Conservation (phyloP, 2,329 filamentous ascomycete species). For the Ceratocystis variospora region DNA sequence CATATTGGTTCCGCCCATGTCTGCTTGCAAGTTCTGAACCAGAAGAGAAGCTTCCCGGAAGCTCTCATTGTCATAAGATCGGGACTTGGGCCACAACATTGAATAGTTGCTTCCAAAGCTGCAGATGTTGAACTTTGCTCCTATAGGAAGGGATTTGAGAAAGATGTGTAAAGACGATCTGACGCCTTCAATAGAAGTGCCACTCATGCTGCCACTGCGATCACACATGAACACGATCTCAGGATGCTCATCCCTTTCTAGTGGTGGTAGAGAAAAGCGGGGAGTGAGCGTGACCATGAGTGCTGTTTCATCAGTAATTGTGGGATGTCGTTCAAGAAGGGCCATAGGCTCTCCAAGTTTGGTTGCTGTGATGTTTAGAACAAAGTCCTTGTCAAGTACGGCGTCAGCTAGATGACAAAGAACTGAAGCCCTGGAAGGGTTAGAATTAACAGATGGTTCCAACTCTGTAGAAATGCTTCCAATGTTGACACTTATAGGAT, state of each 20-base stretch:
- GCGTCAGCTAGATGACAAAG: slow-evolving; percentile 44
- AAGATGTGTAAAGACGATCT: slow-evolving; percentile 46
- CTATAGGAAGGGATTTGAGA: slow-evolving; percentile 49
- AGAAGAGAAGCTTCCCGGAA: slow-evolving; percentile 33
- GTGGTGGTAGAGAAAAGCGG: slow-evolving; percentile 48
- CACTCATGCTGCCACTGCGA: slow-evolving; percentile 51
- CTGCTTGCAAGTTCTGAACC: slow-evolving; percentile 30
- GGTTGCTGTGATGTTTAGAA: slow-evolving; percentile 49
- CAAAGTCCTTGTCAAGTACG: slow-evolving; percentile 52
- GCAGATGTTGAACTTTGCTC: slow-evolving; percentile 56
- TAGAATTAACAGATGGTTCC: neutral
- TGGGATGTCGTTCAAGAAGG: slow-evolving; percentile 51
- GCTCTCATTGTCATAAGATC: slow-evolving; percentile 32
- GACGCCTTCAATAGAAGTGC: slow-evolving; percentile 38
- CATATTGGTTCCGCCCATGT: slow-evolving; percentile 44
- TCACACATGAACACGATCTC: slow-evolving; percentile 64
- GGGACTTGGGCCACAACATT: slow-evolving; percentile 36
- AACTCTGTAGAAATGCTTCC: slow-evolving; percentile 38
- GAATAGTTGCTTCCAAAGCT: slow-evolving; percentile 42
- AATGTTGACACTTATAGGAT: slow-evolving; percentile 51
- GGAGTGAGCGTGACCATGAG: slow-evolving; percentile 60
- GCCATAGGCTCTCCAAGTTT: slow-evolving; percentile 48
- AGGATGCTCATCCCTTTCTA: slow-evolving; percentile 25
- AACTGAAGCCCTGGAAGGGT: slow-evolving; percentile 27
- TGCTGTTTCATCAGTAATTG: slow-evolving; percentile 45